Evolutionary conservation across 2,329 filamentous ascomycete genomes (phyloP).

Genomic region (Neopestalotiopsis rosae): DNA sequence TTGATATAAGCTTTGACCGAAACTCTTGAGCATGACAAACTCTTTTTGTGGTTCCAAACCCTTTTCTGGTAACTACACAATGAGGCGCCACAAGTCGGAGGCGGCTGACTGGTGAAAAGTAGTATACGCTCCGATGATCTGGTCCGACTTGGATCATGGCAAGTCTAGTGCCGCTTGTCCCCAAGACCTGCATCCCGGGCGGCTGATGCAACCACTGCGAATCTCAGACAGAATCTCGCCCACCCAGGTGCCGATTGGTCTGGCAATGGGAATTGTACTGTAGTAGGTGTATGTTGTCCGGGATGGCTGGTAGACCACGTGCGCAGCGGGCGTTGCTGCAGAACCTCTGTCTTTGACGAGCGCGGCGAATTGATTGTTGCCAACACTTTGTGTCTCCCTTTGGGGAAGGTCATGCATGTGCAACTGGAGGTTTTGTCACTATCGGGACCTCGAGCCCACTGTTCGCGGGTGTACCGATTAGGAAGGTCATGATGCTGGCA

Average conservation of each 20-base stretch:
- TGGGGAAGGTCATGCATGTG: constrained; percentile 9
- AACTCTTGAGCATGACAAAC: not conserved
- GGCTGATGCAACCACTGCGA: not conserved
- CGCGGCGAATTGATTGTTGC: not conserved
- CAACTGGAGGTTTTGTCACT: not conserved
- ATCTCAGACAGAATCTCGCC: no score
- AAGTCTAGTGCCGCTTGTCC: no score
- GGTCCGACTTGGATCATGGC: no score
- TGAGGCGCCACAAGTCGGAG: not conserved
- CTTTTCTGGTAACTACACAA: not conserved
- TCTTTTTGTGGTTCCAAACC: not conserved
- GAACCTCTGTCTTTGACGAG: not conserved
- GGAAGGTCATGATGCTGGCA: not conserved
- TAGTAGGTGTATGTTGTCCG: not conserved
- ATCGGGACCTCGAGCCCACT: not conserved
- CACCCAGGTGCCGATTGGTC: not conserved
- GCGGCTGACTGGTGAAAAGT: not conserved
- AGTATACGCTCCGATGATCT: not conserved
- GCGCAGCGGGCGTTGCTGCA: not conserved
- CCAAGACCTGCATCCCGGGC: not conserved
- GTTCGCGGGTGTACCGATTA: not conserved
- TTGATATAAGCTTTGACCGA: not conserved
- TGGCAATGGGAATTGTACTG: not conserved
- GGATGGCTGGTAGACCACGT: not conserved
- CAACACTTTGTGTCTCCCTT: not conserved